Evolutionary conservation across 2,329 filamentous ascomycete genomes (phyloP).

Genomic region (Botrytis aclada): DNA sequence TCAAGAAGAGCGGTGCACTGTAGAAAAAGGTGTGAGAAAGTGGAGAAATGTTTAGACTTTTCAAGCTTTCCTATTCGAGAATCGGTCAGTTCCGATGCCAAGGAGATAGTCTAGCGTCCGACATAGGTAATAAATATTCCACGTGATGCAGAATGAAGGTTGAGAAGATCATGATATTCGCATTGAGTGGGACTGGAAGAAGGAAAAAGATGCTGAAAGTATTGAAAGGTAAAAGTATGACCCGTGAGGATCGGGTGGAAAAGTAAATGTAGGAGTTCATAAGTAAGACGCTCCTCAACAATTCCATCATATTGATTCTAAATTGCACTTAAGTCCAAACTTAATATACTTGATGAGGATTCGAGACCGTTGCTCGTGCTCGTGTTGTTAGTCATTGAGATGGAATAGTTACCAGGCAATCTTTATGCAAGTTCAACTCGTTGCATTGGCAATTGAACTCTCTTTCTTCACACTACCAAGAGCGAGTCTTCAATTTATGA

Average conservation of each 20-base stretch:
- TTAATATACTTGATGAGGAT: neutral
- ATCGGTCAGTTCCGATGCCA: neutral
- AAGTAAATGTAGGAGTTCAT: neutral
- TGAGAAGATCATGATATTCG: neutral
- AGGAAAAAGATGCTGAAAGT: neutral
- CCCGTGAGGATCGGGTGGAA: neutral
- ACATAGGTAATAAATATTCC: neutral
- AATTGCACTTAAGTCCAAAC: too few species aligned
- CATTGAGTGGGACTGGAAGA: neutral
- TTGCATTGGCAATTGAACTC: neutral
- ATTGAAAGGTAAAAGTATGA: neutral
- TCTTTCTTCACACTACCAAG: neutral
- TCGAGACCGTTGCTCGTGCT: neutral
- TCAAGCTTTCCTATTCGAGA: constrained; percentile 1
- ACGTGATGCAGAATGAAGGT: neutral
- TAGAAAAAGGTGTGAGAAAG: neutral
- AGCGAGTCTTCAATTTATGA: neutral
- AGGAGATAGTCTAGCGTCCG: neutral
- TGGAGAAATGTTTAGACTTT: neutral
- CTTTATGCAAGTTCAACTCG: neutral
- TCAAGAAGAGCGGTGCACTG: neutral
- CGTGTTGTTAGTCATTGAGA: neutral
- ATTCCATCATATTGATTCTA: neutral
- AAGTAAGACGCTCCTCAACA: neutral
- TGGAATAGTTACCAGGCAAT: neutral